These are phyloP conservation scores for Tuber aestivum DNA, from an alignment of 495 filamentous ascomycete genomes.

Conservation along the genomic window DNA sequence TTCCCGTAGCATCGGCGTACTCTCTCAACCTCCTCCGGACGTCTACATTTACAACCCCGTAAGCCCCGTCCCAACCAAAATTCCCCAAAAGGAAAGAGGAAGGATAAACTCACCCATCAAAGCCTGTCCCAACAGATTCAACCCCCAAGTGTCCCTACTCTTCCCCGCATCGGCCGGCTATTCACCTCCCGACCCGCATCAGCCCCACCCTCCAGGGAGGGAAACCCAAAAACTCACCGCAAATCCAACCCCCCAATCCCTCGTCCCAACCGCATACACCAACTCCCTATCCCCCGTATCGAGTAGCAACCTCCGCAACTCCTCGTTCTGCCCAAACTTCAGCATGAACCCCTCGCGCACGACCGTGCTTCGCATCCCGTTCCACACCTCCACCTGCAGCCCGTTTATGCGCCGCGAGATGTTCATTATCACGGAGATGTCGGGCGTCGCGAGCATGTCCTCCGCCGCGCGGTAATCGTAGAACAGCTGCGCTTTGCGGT, in stretches of 20 bases:
- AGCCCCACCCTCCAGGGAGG: background rate
- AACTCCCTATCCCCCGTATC: constrained; percentile 3
- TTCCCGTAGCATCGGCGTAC: background rate
- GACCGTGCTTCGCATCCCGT: background rate
- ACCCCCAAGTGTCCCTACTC: constrained; percentile 54
- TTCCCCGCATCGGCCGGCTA: constrained; percentile 5
- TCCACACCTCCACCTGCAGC: background rate
- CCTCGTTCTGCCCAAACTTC: constrained; percentile 2
- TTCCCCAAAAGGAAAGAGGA: background rate
- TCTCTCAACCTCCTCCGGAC: background rate
- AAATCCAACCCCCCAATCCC: background rate
- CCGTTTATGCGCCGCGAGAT: background rate
- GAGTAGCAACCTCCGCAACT: background rate
- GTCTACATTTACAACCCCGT: background rate
- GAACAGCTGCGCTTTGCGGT: background rate
- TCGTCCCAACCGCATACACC: background rate
- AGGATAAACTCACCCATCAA: constrained; percentile 22
- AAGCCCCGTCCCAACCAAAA: background rate
- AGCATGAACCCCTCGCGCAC: background rate
- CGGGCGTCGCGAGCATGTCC: constrained; percentile 1
- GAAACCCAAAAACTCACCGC: background rate
- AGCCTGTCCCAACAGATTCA: constrained; percentile 62
- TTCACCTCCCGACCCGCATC: background rate
- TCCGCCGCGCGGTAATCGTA: background rate
- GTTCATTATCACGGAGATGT: background rate